phyloP scores from a whole-genome alignment of 352 stramenopile species.

The Phytophthora syringae region DNA sequence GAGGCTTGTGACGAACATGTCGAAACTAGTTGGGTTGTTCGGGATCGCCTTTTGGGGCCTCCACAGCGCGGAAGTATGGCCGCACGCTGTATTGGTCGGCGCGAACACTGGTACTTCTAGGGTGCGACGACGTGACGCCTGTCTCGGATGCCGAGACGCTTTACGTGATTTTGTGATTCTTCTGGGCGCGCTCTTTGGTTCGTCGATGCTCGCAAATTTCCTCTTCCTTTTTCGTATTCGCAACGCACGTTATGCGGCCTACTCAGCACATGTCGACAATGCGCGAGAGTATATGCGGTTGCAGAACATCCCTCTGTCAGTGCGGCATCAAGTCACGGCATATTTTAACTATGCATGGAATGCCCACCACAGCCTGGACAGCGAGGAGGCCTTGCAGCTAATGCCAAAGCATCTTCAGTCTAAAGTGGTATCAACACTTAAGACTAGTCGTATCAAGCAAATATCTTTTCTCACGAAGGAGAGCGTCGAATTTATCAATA shows the following conservation, averaged over 20 bases:
- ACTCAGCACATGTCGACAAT: constrained; percentile 68
- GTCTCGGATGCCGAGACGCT: constrained; percentile 61
- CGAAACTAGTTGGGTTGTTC: constrained; percentile 68
- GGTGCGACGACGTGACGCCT: constrained; percentile 76
- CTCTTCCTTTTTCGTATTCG: constrained; percentile 75
- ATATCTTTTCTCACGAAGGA: constrained; percentile 74
- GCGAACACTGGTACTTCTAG: constrained; percentile 62
- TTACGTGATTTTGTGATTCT: constrained; percentile 56
- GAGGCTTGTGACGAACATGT: constrained; percentile 42
- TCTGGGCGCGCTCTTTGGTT: constrained; percentile 57
- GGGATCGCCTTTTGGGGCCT: constrained; percentile 53
- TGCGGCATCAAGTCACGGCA: constrained; percentile 56
- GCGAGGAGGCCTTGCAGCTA: constrained; percentile 55
- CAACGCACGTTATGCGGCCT: constrained; percentile 56
- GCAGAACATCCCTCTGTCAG: constrained; percentile 53
- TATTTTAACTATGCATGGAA: constrained; percentile 76
- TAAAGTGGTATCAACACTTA: constrained; percentile 65
- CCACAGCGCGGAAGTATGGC: constrained; percentile 53
- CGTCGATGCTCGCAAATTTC: constrained; percentile 66
- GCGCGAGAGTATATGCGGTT: constrained; percentile 74
- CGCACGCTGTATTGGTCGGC: constrained; percentile 66
- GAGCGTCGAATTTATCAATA: constrained; percentile 73
- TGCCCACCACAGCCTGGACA: constrained; percentile 63
- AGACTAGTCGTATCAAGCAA: constrained; percentile 69
- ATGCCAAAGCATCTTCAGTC: constrained; percentile 69